A percentile compares a stretch with the other conserved stretches of the same genome.
Conservation (phyloP, 176 grass and related monocot genomes). For the Elymus sibiricus region DNA sequence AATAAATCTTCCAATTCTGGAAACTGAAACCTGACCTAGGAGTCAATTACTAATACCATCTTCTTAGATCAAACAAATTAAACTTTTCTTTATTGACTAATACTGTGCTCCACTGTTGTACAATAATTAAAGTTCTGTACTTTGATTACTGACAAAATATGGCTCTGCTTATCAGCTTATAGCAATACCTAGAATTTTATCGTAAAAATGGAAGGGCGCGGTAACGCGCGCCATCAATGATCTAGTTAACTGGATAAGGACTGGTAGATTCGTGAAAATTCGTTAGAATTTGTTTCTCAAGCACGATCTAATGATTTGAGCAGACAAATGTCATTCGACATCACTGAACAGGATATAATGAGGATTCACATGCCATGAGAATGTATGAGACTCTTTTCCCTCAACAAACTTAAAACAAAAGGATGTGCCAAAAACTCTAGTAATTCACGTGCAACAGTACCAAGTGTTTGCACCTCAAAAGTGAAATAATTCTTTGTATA, state of each 20-base stretch:
- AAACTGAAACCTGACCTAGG: too few relatives aligned
- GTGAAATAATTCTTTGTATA: background rate
- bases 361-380: background rate
- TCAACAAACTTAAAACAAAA: background rate
- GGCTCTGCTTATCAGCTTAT: too few relatives aligned
- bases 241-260: background rate
- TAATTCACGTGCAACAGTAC: background rate
- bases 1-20: too few relatives aligned
- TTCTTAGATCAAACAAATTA: too few relatives aligned
- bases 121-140: too few relatives aligned
- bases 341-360: background rate
- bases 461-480: background rate
- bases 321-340: background rate
- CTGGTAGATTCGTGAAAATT: background rate
- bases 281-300: background rate
- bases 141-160: too few relatives aligned
- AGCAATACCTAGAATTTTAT: too few relatives aligned
- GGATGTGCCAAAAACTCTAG: background rate
- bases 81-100: too few relatives aligned
- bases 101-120: too few relatives aligned
- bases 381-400: background rate
- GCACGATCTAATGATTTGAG: background rate
- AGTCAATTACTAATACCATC: too few relatives aligned
- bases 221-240: too few relatives aligned
- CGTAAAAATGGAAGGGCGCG: too few relatives aligned